phyloP scores from a whole-genome alignment of 1,284 basidiomycete species.

The Leccinum holopus region DNA sequence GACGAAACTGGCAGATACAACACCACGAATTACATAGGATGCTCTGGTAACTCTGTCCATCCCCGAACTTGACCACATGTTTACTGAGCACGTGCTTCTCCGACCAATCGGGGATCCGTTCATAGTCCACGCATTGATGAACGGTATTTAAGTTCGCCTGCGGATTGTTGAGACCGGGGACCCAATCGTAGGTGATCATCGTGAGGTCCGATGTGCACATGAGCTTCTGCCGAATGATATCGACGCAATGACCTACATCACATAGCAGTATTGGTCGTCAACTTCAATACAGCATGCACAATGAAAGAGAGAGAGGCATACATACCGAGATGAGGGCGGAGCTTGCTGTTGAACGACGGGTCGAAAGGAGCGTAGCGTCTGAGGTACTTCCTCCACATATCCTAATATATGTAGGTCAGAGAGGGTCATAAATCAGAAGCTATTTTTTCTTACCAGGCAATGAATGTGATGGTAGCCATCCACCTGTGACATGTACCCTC shows the following conservation, averaged over 20 bases:
- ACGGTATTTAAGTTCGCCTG: background rate
- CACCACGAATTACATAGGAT: background rate
- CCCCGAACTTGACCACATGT: constrained; percentile 1
- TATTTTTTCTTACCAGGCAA: background rate
- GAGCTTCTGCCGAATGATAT: constrained; percentile 1
- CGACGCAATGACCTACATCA: constrained; percentile 1
- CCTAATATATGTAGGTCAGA: background rate
- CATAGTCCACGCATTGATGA: constrained; percentile 5
- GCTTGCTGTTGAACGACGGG: background rate
- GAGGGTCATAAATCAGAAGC: background rate
- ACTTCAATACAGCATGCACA: background rate
- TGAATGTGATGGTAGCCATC: constrained; percentile 7
- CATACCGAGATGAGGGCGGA: constrained; percentile 5
- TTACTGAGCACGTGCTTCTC: background rate
- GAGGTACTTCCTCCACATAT: constrained; percentile 1
- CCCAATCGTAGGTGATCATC: constrained; percentile 1
- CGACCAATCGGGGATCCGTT: constrained; percentile 1
- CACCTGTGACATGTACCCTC: constrained; percentile 7
- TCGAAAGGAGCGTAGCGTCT: background rate
- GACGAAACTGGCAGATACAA: background rate
- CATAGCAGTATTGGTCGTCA: background rate
- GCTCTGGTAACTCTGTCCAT: background rate
- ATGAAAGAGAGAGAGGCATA: background rate
- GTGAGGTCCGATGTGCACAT: constrained; percentile 7
- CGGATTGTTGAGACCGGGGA: background rate